phyloP scores from a whole-genome alignment of 805 yeast species.

The Schwanniomyces sp. region DNA sequence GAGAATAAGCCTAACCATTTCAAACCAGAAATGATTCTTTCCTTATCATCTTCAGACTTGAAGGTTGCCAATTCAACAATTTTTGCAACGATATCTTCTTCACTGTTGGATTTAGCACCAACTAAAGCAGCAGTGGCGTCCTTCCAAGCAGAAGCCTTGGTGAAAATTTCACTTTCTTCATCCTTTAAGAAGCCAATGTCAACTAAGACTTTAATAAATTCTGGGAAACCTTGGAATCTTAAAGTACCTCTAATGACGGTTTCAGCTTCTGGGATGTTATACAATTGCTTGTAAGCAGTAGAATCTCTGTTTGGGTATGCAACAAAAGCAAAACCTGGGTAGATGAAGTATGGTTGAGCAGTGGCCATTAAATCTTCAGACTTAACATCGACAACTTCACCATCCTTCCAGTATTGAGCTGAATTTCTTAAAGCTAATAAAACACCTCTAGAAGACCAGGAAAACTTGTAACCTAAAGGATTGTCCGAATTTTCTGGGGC shows the following conservation, averaged over 20 bases:
- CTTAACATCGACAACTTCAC: constrained; percentile 72
- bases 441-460: constrained; percentile 99
- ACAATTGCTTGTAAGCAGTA: constrained; percentile 87
- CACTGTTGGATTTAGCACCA: constrained; percentile 69
- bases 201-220: constrained; percentile 91
- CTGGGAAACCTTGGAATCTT: constrained; percentile 98
- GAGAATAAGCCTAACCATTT: constrained; percentile 94
- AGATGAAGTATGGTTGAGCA: constrained; percentile 92
- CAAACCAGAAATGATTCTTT: constrained; percentile 84
- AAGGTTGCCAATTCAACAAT: constrained; percentile 78
- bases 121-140: constrained; percentile 76
- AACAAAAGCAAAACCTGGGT: constrained; percentile 93
- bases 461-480: constrained; percentile 97
- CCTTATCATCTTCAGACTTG: constrained; percentile 78
- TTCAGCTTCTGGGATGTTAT: constrained; percentile 95
- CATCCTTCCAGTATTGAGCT: constrained; percentile 87
- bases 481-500: constrained; percentile 97
- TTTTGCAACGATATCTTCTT: constrained; percentile 71
- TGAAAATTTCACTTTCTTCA: constrained; percentile 59
- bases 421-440: constrained; percentile 91
- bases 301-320: constrained; percentile 99
- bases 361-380: constrained; percentile 94
- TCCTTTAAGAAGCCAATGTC: constrained; percentile 92
- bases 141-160: constrained; percentile 72
- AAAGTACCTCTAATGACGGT: constrained; percentile 96